These are phyloP conservation scores for Neonectria ditissima DNA, from an alignment of 2,329 filamentous ascomycete genomes.

Conservation along the genomic window DNA sequence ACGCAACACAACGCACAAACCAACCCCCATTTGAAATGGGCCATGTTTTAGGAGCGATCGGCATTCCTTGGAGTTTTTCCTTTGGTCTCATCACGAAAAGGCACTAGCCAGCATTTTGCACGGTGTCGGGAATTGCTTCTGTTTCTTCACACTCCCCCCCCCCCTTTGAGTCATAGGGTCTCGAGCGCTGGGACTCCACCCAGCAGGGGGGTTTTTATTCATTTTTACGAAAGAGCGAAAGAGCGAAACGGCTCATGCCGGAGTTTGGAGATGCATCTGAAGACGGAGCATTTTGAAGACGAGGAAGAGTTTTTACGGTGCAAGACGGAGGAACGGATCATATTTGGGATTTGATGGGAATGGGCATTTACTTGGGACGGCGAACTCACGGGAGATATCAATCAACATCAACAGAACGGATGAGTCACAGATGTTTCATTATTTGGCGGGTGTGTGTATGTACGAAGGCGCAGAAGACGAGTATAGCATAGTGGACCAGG, in stretches of 20 bases:
- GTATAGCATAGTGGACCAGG: constrained; percentile 1
- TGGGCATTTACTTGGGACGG: constrained; percentile 26
- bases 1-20: constrained; percentile 20
- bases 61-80: constrained; percentile 41
- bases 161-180: constrained; percentile 9
- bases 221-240: constrained; percentile 18
- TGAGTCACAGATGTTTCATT: constrained; percentile 5
- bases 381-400: constrained; percentile 19
- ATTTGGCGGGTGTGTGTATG: constrained; percentile 17
- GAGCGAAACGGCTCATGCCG: constrained; percentile 36
- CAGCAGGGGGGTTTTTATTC: constrained; percentile 23
- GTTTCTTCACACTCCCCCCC: constrained; percentile 18
- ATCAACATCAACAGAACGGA: constrained; percentile 9
- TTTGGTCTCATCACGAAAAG: constrained; percentile 26
- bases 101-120: constrained; percentile 33
- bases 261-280: constrained; percentile 29
- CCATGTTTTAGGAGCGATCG: constrained; percentile 41
- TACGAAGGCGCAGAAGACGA: constrained; percentile 16
- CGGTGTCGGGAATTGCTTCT: constrained; percentile 37
- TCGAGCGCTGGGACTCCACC: constrained; percentile 24
- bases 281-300: constrained; percentile 25
- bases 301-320: constrained; percentile 15
- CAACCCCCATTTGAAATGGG: constrained; percentile 39
- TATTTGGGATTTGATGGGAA: constrained; percentile 16
- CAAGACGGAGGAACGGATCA: constrained; percentile 19